Evolutionary conservation across 768 basidiomycete genomes (phyloP), one percentile per base, ranked within the genome.

Genomic region (Serendipita sp.): DNA sequence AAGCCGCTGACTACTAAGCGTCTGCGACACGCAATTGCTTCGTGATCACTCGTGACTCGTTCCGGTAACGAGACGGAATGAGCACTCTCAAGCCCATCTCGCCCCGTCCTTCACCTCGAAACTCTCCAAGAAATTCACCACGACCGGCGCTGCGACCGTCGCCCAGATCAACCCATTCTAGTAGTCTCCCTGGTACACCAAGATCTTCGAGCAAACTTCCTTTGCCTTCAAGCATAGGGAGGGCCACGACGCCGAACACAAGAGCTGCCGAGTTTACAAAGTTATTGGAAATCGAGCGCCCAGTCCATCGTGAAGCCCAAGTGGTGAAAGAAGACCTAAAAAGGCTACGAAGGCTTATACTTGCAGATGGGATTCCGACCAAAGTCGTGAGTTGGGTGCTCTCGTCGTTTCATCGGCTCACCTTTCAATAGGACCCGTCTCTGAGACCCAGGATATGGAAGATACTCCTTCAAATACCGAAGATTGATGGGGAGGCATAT

Each of bases 371-470:
- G 5, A 89, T 95, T 65, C 92, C 92, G 16, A 88, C 88, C 13
- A 75, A 81, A 48, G 77, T 79, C 46, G 92, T 91, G 73, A 15
- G 18, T 54, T 13, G 37, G 15, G 38, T 45, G 28, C 16, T 35
- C 18, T 11, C 46, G 24, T 30, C 30, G 24, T 38, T 56, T 46
- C 15, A 41, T 53, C 66, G 24, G 13, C 28, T 53, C 5, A 3
- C 34, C 62, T 62, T 41, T 46, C 53, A 41, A 44, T 64, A 90
- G 91, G 91, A 92, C 68, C 76, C 86, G 13, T 86, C 86, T n/a
- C 76, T 93, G n/a, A 81, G 92, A 15, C 89, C 91, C 24, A 81
- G 88, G 62, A 86, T 92, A 78, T 98, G 95, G 95, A 96, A 95
- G 75, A 87, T 97, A 64, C 81, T 97, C 46, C 78, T 98, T 30